Base-by-base conservation (phyloP, 495 filamentous ascomycete species). In the Lasiosphaeris hirsuta region DNA sequence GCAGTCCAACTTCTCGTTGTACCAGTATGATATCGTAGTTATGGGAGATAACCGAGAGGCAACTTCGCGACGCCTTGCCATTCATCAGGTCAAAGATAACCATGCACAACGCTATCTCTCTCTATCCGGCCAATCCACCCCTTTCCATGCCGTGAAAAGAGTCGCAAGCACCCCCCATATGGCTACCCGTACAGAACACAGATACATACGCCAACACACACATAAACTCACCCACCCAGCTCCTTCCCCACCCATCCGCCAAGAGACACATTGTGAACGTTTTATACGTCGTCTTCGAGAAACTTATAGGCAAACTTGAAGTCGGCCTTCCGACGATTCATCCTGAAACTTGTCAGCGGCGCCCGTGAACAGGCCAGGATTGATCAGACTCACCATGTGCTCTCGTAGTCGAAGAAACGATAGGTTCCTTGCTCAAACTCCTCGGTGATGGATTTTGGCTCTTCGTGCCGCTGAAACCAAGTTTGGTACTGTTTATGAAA, bases 401-500 rank as follows among this genome's bases (percentile, higher is more conserved):
- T 97, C 79, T 98, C 94, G 66, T 97, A 98, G 72, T 98, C 94
- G 74, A 98, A 98, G 77, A 98, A 98, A 43, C 94, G 85, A 74
- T 98, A 98, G 5, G 94, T 97, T 23, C 94, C 94, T 72, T 98
- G 93, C 76, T 98, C 94, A 59, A 88, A 97, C 69, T 98, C 94
- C 68, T 98, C 95, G 0, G 94, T 97, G 66, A 98, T 98, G 43
- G 84, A 90, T 76, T 98, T 97, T 15, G 94, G 94, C 76, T 98
- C 94, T 67, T 98, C 94, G 63, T 98, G 94, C 40, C 94, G 81
- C 72, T 98, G 94, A 61, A 98, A 98, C 94, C 94, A 98, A 9
- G 94, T 98, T 70, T 98, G 94, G 69, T 97, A 98, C 69, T 97
- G 94, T 75, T 97, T 98, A 71, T 98, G 94, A 72, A 98, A 98